Base-by-base conservation (phyloP, 2,329 filamentous ascomycete genomes). In the Lasiodiplodia sp. region DNA sequence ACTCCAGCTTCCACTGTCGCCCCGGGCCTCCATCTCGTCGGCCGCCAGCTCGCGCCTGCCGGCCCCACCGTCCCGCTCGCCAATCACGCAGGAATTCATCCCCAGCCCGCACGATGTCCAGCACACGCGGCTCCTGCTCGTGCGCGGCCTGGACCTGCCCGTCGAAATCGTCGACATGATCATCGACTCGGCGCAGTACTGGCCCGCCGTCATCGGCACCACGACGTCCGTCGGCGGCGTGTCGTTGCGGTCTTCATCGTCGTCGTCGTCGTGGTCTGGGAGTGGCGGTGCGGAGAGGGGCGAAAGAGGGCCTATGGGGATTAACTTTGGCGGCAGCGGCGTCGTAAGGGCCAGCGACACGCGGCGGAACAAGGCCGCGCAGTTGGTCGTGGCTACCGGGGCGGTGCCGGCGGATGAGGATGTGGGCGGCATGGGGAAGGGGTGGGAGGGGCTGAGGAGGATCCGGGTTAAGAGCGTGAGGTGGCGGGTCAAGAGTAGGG, bases 401-500 rank as follows among this genome's bases (percentile, higher is more conserved):
- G 60, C 44, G n/a, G 60, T 64, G n/a, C 60, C 60, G n/a, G 60
- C 28, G 28, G 60, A 64, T 38, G 60, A 16, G 28, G 28, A 34
- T 3, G 18, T 62, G 25, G 60, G 60, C 11, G 40, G 47, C 3
- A 12, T 14, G 28, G 47, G 60, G 38, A n/a, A 7, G 47, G 47
- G 47, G 31, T 64, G 60, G 60, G 44, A 52, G 44, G 60, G 60
- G 10, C 7, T 52, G 60, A 37, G 60, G 44, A 64, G 25, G 47
- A 40, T 57, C 12, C 49, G 18, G 53, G 38, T 67, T 12, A 56
- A n/a, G 28, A 25, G 25, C 3, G 38, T 51, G 18, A 67, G 23
- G 2, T 78, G 77, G 52, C 56, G 70, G 1, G 58, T 78, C 12
- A 62, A 23, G 16, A 76, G 74, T 55, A 64, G 57, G 6, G 77